Percentiles rank a stretch among this genome's conserved stretches.
These are phyloP conservation scores for Aspergillus japonicus DNA, from an alignment of 2,329 filamentous ascomycete genomes.

Conservation along the genomic window DNA sequence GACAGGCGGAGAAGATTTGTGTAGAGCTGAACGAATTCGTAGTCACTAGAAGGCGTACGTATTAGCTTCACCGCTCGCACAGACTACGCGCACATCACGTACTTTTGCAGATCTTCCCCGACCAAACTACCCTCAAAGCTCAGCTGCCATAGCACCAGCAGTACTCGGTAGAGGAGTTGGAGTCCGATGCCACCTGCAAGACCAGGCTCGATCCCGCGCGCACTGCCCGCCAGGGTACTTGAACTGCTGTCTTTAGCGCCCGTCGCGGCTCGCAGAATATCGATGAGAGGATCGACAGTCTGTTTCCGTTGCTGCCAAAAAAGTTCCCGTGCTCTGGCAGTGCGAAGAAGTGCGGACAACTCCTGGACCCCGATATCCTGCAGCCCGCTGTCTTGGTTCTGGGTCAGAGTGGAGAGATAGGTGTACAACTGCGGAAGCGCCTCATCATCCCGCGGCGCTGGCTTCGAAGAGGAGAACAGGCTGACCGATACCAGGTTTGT, in stretches of 20 bases:
- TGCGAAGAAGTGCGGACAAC: conserved; percentile 81
- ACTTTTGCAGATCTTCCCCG: conserved; percentile 72
- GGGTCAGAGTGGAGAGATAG: conserved; percentile 80
- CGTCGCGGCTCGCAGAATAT: conserved; percentile 73
- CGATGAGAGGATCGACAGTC: conserved; percentile 76
- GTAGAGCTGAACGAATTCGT: conserved; percentile 88
- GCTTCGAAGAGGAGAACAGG: conserved; percentile 60
- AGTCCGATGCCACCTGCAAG: conserved; percentile 77
- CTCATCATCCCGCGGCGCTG: conserved; percentile 62
- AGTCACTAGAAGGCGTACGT: conserved; percentile 61
- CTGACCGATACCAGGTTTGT: conserved; percentile 71
- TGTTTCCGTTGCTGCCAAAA: conserved; percentile 92
- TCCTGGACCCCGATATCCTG: conserved; percentile 95
- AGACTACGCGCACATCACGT: conserved; percentile 14
- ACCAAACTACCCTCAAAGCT: conserved; percentile 76
- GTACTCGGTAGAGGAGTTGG: conserved; percentile 89
- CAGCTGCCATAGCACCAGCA: conserved; percentile 93
- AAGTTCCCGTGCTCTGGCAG: conserved; percentile 68
- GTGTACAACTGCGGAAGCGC: conserved; percentile 79
- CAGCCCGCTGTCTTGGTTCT: conserved; percentile 80
- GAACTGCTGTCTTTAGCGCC: conserved; percentile 70
- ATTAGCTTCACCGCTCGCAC: not conserved
- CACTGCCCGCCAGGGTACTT: conserved; percentile 56
- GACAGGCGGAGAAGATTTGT: conserved; percentile 89
- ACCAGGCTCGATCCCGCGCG: conserved; percentile 63